phyloP scores from a whole-genome alignment of 768 basidiomycete species.

The Boletus rubropictus region DNA sequence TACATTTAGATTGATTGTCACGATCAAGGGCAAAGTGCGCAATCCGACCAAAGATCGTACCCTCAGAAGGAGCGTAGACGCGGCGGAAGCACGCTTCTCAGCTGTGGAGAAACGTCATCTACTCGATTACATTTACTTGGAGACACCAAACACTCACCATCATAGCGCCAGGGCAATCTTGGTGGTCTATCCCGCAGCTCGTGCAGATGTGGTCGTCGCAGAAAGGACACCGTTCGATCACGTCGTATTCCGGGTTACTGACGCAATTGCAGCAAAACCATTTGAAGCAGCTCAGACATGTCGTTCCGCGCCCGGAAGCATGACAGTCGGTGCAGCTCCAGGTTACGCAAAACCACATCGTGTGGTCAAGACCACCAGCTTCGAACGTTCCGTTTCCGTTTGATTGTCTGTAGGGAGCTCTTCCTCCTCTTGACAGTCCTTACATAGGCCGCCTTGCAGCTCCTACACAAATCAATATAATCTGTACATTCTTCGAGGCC shows the following conservation, averaged over 20 bases:
- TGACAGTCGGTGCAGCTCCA: constrained; percentile 11
- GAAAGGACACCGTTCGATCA: neutral
- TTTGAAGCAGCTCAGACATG: neutral
- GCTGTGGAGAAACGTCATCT: neutral
- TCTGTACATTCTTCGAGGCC: neutral
- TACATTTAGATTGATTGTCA: neutral
- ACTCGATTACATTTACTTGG: neutral
- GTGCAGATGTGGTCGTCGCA: constrained; percentile 2
- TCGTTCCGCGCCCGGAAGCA: neutral
- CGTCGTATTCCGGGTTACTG: neutral
- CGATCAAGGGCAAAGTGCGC: too few species aligned
- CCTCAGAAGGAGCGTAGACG: neutral
- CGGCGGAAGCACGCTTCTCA: neutral
- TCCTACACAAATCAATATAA: neutral
- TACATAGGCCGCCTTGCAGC: constrained; percentile 9
- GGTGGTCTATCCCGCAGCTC: neutral
- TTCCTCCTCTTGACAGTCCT: constrained; percentile 12
- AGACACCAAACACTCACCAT: neutral
- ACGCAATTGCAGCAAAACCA: constrained; percentile 8
- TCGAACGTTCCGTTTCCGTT: neutral
- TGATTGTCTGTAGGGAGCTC: neutral
- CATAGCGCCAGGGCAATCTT: neutral
- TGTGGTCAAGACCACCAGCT: neutral
- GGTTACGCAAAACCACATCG: neutral
- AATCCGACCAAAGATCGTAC: neutral